Percentiles rank a stretch among this genome's conserved stretches.
phyloP scores from a whole-genome alignment of 352 stramenopile species.

The Phytophthora sansomeana region DNA sequence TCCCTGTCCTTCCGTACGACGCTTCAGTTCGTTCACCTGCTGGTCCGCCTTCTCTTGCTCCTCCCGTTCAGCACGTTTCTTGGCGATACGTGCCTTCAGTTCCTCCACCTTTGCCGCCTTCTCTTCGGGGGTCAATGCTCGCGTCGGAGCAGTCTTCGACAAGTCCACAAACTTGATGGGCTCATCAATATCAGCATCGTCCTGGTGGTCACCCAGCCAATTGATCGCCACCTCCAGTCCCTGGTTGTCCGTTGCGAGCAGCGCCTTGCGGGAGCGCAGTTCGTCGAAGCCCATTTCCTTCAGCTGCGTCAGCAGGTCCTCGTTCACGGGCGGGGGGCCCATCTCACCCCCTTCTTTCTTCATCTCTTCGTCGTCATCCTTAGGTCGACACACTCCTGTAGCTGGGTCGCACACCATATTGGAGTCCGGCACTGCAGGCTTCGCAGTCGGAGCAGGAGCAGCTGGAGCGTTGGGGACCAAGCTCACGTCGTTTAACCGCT shows the following conservation, averaged over 20 bases:
- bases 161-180: constrained; percentile 89
- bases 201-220: constrained; percentile 91
- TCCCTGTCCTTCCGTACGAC: constrained; percentile 78
- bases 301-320: constrained; percentile 70
- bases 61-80: constrained; percentile 80
- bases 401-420: constrained; percentile 76
- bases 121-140: constrained; percentile 85
- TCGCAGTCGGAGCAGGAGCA: constrained; percentile 28
- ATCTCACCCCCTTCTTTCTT: constrained; percentile 44
- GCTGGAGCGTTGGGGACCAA: constrained; percentile 50
- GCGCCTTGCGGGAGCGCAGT: constrained; percentile 78
- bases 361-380: constrained; percentile 43
- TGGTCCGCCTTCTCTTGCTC: constrained; percentile 82
- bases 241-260: constrained; percentile 82
- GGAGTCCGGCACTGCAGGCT: constrained; percentile 37
- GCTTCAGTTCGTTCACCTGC: constrained; percentile 75
- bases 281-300: constrained; percentile 90
- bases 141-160: constrained; percentile 44
- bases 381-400: constrained; percentile 62
- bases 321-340: constrained; percentile 66
- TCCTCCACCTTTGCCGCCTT: constrained; percentile 88
- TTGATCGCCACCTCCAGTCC: constrained; percentile 83
- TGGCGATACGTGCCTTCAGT: constrained; percentile 83
- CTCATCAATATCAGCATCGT: constrained; percentile 90
- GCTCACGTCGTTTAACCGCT: constrained; percentile 74